Evolutionary conservation across 441 rosid species (phyloP).

Genomic region (Erysimum pusillum): DNA sequence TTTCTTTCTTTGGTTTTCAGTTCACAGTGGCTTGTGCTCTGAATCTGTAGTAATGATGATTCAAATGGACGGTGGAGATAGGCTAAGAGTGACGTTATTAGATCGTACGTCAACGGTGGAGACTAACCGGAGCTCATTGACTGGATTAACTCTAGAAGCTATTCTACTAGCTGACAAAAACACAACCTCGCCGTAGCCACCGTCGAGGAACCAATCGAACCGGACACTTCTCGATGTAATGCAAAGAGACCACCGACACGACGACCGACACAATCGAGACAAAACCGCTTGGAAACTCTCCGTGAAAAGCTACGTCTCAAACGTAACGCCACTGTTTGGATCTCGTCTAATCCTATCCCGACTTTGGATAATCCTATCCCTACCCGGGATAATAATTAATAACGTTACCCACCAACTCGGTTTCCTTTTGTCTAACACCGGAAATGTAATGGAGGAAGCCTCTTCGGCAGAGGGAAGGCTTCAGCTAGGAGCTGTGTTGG

Average conservation of each 20-base stretch:
- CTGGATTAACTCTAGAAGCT: constrained; percentile 66
- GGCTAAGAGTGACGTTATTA: constrained; percentile 54
- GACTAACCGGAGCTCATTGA: constrained; percentile 45
- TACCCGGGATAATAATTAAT: constrained; percentile 40
- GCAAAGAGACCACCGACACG: constrained; percentile 60
- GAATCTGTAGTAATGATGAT: constrained; percentile 18
- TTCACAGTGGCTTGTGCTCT: constrained; percentile 5
- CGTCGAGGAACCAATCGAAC: constrained; percentile 40
- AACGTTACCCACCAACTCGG: constrained; percentile 38
- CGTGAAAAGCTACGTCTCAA: constrained; percentile 76
- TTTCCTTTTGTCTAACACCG: constrained; percentile 31
- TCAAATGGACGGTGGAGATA: constrained; percentile 48
- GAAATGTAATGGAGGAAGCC: constrained; percentile 5
- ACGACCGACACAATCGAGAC: constrained; percentile 43
- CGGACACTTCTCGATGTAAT: constrained; percentile 75
- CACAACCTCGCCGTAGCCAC: constrained; percentile 37
- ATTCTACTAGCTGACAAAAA: constrained; percentile 49
- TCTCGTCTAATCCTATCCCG: constrained; percentile 62
- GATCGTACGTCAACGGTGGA: constrained; percentile 70
- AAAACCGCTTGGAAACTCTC: constrained; percentile 68
- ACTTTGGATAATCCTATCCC: constrained; percentile 49
- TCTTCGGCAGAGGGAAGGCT: constrained; percentile 34
- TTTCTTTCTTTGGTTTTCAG: too few relatives aligned
- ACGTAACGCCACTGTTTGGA: constrained; percentile 77
- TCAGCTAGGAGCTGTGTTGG: constrained; percentile 54